Evolutionary conservation across 2,329 filamentous ascomycete species (phyloP), one percentile per base, ranked within the genome.

Genomic region (Colletotrichum melonis): DNA sequence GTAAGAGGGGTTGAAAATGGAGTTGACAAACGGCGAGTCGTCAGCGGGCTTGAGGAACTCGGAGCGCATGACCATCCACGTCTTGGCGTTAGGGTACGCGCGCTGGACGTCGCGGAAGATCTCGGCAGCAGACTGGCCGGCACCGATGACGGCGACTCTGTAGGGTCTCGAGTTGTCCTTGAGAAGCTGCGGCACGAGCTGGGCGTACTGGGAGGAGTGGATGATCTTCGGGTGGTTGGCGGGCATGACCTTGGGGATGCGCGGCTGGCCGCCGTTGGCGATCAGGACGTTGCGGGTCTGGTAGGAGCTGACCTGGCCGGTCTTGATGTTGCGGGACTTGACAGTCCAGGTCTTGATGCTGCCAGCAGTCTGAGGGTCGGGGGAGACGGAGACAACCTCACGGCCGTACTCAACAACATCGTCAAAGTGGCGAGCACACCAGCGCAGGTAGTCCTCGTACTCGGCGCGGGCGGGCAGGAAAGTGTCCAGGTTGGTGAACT

Each of bases 21-120:
- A 95, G 82, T 98, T 98, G 78, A 98, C 95, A 78, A 98, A 98
- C 22, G 96, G 97, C 67, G 95, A 98, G 82, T 98, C 97, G 80
- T 99, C 96, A 80, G 95, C 97, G 1, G 96, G 96, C 77, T 93
- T 92, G 73, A 99, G 84, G 69, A 96, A 95, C 75, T 95, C 91
- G 55, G 92, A 92, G 77, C 94, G 92, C 87, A 98, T 96, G 73
- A 98, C 86, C 70, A 99, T 84, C 46, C 87, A 90, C 0, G 95
- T 95, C 77, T 90, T 88, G 32, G 93, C 91, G 80, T 96, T 95
- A 52, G 95, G 95, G 81, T 97, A 98, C 59, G 94, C 86, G 52
- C 86, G 88, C 78, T 96, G 93, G 63, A 98, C 85, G 82, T 97
- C 95, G 85, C 94, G 93, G 86, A 97, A 98, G 78, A 98, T 97